Evolutionary conservation across 2,329 filamentous ascomycete species (phyloP).

Genomic region (Amesomyces nigricolor): DNA sequence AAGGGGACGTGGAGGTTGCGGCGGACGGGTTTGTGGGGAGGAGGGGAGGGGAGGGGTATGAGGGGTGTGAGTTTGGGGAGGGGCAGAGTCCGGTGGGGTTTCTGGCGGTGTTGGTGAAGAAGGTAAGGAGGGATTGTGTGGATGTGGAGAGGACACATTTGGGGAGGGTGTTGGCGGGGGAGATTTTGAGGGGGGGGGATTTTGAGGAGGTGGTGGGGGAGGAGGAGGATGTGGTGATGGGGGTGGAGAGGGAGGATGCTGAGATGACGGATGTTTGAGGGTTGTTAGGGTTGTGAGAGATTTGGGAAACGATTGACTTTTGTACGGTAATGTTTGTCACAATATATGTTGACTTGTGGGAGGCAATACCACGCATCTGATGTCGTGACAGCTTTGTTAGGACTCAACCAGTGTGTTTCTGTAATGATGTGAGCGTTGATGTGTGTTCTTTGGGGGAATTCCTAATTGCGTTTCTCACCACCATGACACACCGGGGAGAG

Average conservation of each 20-base stretch:
- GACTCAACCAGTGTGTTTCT: too few species aligned
- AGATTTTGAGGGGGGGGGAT: constrained; percentile 19
- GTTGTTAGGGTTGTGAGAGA: too few species aligned
- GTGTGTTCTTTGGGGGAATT: too few species aligned
- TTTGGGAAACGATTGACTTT: too few species aligned
- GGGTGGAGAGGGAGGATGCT: not conserved
- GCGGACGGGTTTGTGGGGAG: constrained; percentile 35
- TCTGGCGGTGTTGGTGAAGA: constrained; percentile 33
- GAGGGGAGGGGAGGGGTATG: constrained; percentile 19
- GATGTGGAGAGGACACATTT: constrained; percentile 21
- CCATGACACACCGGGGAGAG: too few species aligned
- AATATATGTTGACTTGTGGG: too few species aligned
- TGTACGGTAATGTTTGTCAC: too few species aligned
- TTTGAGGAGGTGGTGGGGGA: constrained; percentile 8
- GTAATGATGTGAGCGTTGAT: too few species aligned
- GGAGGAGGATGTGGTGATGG: not conserved
- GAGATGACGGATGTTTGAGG: not conserved
- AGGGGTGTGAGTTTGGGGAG: constrained; percentile 23
- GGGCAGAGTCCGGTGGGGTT: constrained; percentile 38
- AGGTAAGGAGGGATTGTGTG: constrained; percentile 25
- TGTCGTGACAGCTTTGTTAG: too few species aligned
- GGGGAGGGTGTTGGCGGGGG: constrained; percentile 20
- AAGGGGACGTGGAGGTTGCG: constrained; percentile 20
- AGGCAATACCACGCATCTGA: too few species aligned
- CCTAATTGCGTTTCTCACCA: too few species aligned